Base-by-base conservation (phyloP, 441 rosid species). In the Erysimum cheiri region DNA sequence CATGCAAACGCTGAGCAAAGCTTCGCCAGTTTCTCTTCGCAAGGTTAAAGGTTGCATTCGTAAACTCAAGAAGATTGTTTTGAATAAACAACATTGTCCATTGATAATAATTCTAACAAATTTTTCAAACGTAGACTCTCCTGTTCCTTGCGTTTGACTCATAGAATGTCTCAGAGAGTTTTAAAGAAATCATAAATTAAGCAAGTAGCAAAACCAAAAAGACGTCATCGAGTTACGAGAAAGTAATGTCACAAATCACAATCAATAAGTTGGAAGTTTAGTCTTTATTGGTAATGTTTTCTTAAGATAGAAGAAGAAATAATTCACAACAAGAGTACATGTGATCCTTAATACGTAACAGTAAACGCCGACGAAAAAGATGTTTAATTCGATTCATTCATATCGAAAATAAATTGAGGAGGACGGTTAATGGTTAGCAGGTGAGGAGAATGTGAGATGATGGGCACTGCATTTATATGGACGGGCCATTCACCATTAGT, bases 181-280 rank as follows among this genome's bases (percentile, higher is more conserved):
- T 9, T 12, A 15, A 11, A 57, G 17, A 46, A 19, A 47, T 13
- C 12, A 47, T 63, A 0, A 64, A 4, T 24, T 15, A 35, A 48
- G 22, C 56, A 22, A 46, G 33, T 47, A 22, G 46, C n/a, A 44
- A 62, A 62, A 15, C 22, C 41, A 44, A 46, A 15, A 37, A 24
- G 1, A n/a, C n/a, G n/a, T n/a, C 35, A 58, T 58, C n/a, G 24
- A 58, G 73, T 69, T 48, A 28, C 5, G 49, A 55, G 46, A 57
- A 31, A 48, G 29, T 65, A 43, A 50, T n/a, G 72, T 49, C 15
- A 41, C 69, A 67, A 40, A 67, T 67, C 77, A 67, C 72, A 50
- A 73, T 73, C 72, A 67, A 12, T 8, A 50, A 73, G 77, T 73
- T 67, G 50, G 72, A 14, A 59, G 72, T 49, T 40, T n/a, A 43